phyloP scores from a whole-genome alignment of 2,329 filamentous ascomycete genomes.

The Fusarium graminum region DNA sequence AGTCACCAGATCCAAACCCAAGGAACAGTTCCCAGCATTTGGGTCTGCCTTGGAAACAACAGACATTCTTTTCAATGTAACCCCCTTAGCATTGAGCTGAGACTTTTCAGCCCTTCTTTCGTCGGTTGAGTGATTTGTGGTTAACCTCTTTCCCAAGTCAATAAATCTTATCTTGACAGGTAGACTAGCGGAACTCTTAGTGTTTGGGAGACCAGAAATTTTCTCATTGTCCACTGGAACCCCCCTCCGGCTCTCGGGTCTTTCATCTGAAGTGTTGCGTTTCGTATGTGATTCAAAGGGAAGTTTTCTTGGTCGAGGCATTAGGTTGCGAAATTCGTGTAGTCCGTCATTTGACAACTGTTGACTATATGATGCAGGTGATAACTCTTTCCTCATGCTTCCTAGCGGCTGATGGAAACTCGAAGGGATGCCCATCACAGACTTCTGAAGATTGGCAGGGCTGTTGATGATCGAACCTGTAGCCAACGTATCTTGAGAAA shows the following conservation, averaged over 20 bases:
- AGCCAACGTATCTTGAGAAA: neutral
- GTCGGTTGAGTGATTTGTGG: neutral
- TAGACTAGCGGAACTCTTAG: too few relatives aligned
- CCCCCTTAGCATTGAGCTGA: neutral
- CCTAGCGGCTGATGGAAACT: neutral
- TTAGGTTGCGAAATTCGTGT: constrained; percentile 46
- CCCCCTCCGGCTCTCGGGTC: neutral
- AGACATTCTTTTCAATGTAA: neutral
- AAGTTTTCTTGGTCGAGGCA: constrained; percentile 52
- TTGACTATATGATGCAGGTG: neutral
- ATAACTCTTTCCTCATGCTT: constrained; percentile 13
- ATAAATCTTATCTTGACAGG: neutral
- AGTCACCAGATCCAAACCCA: neutral
- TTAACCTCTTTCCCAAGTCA: neutral
- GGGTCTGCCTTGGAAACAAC: neutral
- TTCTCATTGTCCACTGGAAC: neutral
- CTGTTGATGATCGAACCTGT: neutral
- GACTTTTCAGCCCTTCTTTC: neutral
- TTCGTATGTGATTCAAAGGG: constrained; percentile 44
- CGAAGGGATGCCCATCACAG: neutral
- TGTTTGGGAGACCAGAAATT: neutral
- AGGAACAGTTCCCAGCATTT: neutral
- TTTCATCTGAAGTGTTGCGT: neutral
- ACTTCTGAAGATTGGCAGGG: neutral
- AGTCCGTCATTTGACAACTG: neutral